phyloP scores from a whole-genome alignment of 2,329 filamentous ascomycete genomes.

The Penicillium frequentans region DNA sequence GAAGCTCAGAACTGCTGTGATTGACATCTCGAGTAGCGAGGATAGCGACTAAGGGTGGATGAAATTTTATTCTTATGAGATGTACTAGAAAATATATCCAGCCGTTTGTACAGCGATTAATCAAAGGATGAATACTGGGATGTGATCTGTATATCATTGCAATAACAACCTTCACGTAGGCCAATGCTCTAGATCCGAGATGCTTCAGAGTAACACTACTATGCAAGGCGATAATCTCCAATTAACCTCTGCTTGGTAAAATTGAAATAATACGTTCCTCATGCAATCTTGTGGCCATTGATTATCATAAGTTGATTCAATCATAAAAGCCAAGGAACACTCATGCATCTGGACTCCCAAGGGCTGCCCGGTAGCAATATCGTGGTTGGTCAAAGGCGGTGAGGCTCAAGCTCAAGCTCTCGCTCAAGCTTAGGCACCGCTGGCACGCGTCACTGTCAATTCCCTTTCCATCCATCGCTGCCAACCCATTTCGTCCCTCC shows the following conservation, averaged over 20 bases:
- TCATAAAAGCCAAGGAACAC: too few species aligned
- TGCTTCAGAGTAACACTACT: too few species aligned
- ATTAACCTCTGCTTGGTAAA: neutral
- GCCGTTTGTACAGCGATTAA: conserved; percentile 1
- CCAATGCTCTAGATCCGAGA: too few species aligned
- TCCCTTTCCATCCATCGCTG: conserved; percentile 1
- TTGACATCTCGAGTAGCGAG: conserved; percentile 28
- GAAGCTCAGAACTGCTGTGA: conserved; percentile 21
- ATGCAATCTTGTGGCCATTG: too few species aligned
- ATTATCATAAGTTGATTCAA: too few species aligned
- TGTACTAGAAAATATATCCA: neutral
- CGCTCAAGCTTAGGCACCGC: conserved; percentile 37
- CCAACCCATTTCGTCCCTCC: conserved; percentile 16
- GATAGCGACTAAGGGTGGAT: conserved; percentile 20
- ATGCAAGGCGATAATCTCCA: neutral
- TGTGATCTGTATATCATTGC: neutral
- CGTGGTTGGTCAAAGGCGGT: conserved; percentile 30
- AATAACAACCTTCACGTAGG: neutral
- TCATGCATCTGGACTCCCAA: too few species aligned
- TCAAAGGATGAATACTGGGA: neutral
- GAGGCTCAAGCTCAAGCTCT: conserved; percentile 29
- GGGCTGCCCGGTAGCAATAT: neutral
- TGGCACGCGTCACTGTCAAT: conserved; percentile 34
- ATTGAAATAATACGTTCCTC: neutral
- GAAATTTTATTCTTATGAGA: neutral